Evolutionary conservation across 1,284 basidiomycete species (phyloP).

Genomic region (Bjerkandera adusta): DNA sequence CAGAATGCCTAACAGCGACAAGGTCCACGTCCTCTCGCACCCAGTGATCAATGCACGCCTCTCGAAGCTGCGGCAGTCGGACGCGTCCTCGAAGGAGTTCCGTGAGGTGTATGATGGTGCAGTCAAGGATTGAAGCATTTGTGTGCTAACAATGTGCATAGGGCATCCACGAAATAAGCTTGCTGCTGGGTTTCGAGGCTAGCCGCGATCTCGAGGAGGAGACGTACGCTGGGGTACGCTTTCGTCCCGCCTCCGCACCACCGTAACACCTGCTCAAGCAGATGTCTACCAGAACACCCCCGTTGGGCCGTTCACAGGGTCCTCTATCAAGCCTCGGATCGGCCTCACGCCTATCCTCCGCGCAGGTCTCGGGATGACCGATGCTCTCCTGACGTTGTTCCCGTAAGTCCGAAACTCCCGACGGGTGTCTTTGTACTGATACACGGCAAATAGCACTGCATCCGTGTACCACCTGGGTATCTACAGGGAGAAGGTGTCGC

Average conservation of each 20-base stretch:
- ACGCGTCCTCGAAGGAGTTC: conserved; percentile 73
- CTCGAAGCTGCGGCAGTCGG: conserved; percentile 63
- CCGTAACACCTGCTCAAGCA: no score
- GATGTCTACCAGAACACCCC: conserved; percentile 73
- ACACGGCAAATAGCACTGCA: conserved; percentile 48
- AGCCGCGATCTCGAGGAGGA: conserved; percentile 60
- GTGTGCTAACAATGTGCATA: conserved; percentile 22
- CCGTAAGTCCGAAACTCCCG: conserved; percentile 44
- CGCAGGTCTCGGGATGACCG: conserved; percentile 93
- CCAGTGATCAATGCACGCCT: conserved; percentile 73
- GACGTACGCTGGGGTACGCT: conserved; percentile 59
- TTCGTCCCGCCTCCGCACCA: conserved; percentile 3
- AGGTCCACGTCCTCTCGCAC: conserved; percentile 62
- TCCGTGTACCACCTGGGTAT: conserved; percentile 90
- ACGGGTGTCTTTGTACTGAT: not conserved
- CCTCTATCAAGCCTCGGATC: conserved; percentile 67
- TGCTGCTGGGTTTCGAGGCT: conserved; percentile 76
- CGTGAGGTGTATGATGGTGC: conserved; percentile 53
- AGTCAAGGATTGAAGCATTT: not conserved
- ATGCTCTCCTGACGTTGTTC: conserved; percentile 79
- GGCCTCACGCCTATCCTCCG: conserved; percentile 90
- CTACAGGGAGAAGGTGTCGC: conserved; percentile 85
- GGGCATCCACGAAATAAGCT: conserved; percentile 71
- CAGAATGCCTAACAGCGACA: conserved; percentile 11
- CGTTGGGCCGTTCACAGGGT: conserved; percentile 64